These are phyloP conservation scores for Odontarrhena argentea DNA, from an alignment of 345 rosid genomes.

Conservation along the genomic window DNA sequence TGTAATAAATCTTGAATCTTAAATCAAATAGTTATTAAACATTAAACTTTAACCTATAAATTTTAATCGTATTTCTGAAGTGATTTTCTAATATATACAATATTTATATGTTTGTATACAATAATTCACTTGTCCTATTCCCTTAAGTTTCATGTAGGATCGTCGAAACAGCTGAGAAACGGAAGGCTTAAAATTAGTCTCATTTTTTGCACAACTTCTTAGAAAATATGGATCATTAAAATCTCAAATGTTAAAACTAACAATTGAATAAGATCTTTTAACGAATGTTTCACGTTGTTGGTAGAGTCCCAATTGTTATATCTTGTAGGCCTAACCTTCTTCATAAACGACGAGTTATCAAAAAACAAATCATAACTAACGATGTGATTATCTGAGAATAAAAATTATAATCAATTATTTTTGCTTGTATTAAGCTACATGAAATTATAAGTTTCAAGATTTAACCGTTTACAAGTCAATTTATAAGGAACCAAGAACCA, in stretches of 20 bases:
- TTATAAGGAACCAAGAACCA: too few species aligned
- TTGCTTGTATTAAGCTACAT: constrained; percentile 2
- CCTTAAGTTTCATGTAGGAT: background rate
- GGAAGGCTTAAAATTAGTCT: background rate
- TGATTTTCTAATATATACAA: too few species aligned
- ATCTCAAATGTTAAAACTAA: background rate
- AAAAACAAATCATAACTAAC: too few species aligned
- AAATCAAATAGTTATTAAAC: too few species aligned
- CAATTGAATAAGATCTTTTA: background rate
- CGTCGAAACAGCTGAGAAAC: background rate
- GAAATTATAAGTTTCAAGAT: background rate
- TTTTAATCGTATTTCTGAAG: too few species aligned
- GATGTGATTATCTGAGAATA: background rate
- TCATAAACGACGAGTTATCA: too few species aligned
- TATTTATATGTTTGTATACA: too few species aligned
- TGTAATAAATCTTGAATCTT: too few species aligned
- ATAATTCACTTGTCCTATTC: too few species aligned
- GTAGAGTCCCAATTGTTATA: background rate
- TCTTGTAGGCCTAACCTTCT: too few species aligned
- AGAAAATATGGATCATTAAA: background rate
- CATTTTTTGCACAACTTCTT: background rate
- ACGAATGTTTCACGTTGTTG: background rate
- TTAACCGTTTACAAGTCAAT: too few species aligned
- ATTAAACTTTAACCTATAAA: too few species aligned
- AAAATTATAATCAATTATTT: background rate